Percentiles rank a stretch among this genome's conserved stretches.
These are phyloP conservation scores for Capsicum chinense DNA, from an alignment of 257 asterid species.

Conservation along the genomic window DNA sequence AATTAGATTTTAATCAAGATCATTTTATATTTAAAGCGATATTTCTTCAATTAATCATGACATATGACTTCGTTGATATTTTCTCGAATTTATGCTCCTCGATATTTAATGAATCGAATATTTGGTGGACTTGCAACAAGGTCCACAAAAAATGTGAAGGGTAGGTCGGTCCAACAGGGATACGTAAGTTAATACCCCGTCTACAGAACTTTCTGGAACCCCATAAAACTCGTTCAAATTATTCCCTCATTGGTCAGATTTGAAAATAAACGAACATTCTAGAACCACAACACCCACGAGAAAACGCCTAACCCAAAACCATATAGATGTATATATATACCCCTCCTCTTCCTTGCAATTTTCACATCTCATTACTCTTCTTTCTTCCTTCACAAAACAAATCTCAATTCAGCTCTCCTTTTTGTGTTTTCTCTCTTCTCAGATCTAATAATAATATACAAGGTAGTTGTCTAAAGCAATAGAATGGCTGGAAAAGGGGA, in stretches of 20 bases:
- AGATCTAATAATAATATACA: too few species aligned
- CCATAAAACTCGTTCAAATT: constrained; percentile 2
- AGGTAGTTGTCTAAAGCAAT: neutral
- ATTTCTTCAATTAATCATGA: neutral
- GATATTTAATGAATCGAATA: too few species aligned
- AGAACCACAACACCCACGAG: neutral
- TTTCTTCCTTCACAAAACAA: neutral
- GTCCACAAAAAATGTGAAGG: neutral
- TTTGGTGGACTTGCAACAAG: neutral
- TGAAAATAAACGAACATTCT: neutral
- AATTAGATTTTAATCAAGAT: too few species aligned
- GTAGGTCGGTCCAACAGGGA: constrained; percentile 8
- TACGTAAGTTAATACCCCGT: neutral
- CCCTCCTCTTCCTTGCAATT: neutral
- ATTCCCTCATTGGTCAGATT: neutral
- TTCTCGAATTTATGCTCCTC: too few species aligned
- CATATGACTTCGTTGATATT: too few species aligned
- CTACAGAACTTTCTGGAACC: neutral
- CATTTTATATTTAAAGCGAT: too few species aligned
- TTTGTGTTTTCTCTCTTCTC: neutral
- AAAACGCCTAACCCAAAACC: neutral
- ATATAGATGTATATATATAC: neutral
- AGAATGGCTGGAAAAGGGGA: constrained; percentile 58
- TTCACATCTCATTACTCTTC: neutral
- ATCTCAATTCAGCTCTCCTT: neutral